Base-by-base conservation (phyloP, 306 rosid species). In the Delonix regia region DNA sequence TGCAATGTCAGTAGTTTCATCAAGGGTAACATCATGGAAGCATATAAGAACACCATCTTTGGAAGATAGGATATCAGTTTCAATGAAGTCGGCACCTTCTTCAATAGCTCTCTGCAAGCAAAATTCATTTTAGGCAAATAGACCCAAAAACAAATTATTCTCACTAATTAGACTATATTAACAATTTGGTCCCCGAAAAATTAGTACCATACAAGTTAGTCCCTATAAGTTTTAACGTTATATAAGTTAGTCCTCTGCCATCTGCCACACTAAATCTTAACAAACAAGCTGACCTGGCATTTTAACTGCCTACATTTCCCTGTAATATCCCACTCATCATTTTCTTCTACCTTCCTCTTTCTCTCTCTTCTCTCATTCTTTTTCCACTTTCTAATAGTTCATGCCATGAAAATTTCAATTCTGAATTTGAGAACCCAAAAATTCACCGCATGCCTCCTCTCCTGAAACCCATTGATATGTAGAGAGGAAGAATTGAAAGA, bases 1-100 rank as follows among this genome's bases (percentile, higher is more conserved):
- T 19, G 85, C 87, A 76, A 95, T 22, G 77, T 95, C 92, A 38
- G 99, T 95, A 59, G 87, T 93, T 1, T 16, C 33, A 83, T 95
- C 98, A 67, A 93, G 99, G 70, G 61, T 88, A 57, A 85, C 87
- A 84, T 93, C 96, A 75, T 95, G 99, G 85, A 91, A 91, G 85
- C 96, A 87, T 69, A 95, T 85, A 67, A 91, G 97, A 76, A 86
- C 85, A 52, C 99, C 99, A 73, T 93, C 99, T 86, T 87, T 90
- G 71, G 99, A 93, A 83, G 99, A 82, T 30, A 87, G 78, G 74
- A 95, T 86, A 79, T 95, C 99, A 1, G 97, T 82, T 82, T 95
- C 99, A 80, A 95, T 93, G 90, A 95, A 95, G 90, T 95, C 99
- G 48, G 98, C 82, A 21, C 99, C 99, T 83, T 95, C 99, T 85